Conservation (phyloP, 768 basidiomycete genomes). For the Stropharia rugosoannulata region DNA sequence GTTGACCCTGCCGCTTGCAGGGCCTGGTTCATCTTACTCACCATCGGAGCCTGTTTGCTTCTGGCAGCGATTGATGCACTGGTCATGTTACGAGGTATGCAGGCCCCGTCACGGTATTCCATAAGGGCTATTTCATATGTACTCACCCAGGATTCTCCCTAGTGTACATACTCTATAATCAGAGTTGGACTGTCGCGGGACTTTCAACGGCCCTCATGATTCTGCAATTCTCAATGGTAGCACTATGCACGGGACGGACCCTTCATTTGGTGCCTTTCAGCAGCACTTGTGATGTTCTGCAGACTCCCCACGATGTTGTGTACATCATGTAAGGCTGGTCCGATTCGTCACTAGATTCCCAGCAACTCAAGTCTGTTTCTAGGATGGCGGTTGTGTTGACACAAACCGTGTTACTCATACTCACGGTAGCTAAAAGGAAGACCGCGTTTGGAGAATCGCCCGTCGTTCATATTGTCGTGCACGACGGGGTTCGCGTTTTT, state of each 20-base stretch:
- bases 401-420: conserved; percentile 10
- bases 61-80: conserved; percentile 12
- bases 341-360: neutral
- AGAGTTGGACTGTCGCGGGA: conserved; percentile 7
- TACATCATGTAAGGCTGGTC: conserved; percentile 13
- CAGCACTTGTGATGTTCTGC: conserved; percentile 11
- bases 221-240: conserved; percentile 9
- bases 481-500: conserved; percentile 18
- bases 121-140: neutral
- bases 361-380: neutral
- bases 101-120: neutral
- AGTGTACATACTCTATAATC: conserved; percentile 18
- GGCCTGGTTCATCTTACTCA: conserved; percentile 13
- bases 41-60: conserved; percentile 10
- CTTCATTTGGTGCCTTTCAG: conserved; percentile 14
- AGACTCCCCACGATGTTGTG: conserved; percentile 14
- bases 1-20: conserved; percentile 9
- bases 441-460: conserved; percentile 14
- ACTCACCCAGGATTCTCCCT: neutral
- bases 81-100: conserved; percentile 17
- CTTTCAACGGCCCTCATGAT: conserved; percentile 10
- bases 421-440: conserved; percentile 17
- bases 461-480: conserved; percentile 13
- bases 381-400: conserved; percentile 13
- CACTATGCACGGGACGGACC: conserved; percentile 6